Evolutionary conservation across 441 rosid species (phyloP), one percentile per base, ranked within the genome.

Genomic region (Pelargonium australe): DNA sequence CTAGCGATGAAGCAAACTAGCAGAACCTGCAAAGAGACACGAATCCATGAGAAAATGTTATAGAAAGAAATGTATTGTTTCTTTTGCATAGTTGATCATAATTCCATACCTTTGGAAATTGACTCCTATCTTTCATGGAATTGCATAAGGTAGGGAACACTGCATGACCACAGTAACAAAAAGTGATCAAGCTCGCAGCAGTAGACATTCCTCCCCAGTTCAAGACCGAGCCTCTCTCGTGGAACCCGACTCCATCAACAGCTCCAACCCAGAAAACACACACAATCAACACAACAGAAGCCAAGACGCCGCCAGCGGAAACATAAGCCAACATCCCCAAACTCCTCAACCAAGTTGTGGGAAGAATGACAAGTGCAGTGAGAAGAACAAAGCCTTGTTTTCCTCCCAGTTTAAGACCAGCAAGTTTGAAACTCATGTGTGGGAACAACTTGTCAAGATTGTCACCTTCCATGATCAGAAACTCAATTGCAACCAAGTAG

Each of bases 261-360:
- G 80, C 84, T 7, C 91, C 89, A 34, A 71, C 79, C 84, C 88
- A 88, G 5, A 81, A 64, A 45, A 88, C 84, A 65, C 91, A 86
- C 12, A 43, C 67, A 41, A 77, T 76, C 66, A 88, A 66, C 47
- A 84, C 31, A 3, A 83, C 57, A 13, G 86, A 85, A 20, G 93
- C 90, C 72, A 83, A 44, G 53, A 85, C 87, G 17, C 90, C 89
- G 28, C 89, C 85, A 8, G 75, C 84, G 0, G 88, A 86, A 45
- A 88, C 55, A 72, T 88, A 88, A 47, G 91, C 88, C 72, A 88
- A 62, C 28, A 79, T 51, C 0, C 85, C 88, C 72, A 88, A 68
- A 77, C 83, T 85, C 78, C 79, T 82, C 45, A 88, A 53, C 94
- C 94, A 88, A 41, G 91, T 85, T 17, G 89, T 85, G 11, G 91